Conservation (phyloP, 176 grass and related monocot genomes). For the Zizania latifolia region DNA sequence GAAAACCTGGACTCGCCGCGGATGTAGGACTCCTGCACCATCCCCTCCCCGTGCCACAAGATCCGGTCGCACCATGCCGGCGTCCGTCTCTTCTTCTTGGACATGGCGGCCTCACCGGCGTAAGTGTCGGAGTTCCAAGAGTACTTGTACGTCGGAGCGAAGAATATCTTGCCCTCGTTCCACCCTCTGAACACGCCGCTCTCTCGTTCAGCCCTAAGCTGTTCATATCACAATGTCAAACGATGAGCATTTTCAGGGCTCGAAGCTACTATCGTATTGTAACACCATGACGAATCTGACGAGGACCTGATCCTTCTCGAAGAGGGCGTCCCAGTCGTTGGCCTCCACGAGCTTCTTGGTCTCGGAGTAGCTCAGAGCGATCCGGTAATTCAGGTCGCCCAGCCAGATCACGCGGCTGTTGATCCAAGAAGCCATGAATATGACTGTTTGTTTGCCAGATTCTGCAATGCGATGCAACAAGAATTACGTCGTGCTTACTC, state of each 20-base stretch:
- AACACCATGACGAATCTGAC: too few relatives aligned
- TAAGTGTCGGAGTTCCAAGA: conserved; percentile 73
- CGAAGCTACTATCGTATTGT: too few relatives aligned
- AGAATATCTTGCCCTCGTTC: conserved; percentile 82
- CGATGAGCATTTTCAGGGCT: too few relatives aligned
- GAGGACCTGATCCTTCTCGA: conserved; percentile 79
- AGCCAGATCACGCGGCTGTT: conserved; percentile 77
- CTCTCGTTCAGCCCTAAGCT: conserved; percentile 81
- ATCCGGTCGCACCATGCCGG: conserved; percentile 96
- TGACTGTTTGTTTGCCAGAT: not conserved
- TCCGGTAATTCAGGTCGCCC: conserved; percentile 83
- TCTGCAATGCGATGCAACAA: not conserved
- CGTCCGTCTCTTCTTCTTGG: conserved; percentile 90
- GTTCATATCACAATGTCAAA: too few relatives aligned
- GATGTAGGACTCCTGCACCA: conserved; percentile 76
- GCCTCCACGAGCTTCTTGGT: conserved; percentile 60
- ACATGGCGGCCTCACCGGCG: conserved; percentile 43
- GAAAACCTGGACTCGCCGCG: conserved; percentile 89
- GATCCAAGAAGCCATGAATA: not conserved
- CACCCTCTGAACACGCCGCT: conserved; percentile 70
- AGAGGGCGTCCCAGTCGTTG: conserved; percentile 71
- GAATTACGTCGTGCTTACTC: conserved; percentile 52
- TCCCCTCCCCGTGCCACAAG: conserved; percentile 80
- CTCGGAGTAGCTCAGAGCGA: conserved; percentile 63
- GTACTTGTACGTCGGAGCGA: conserved; percentile 94